Percentiles rank a stretch among this genome's conserved stretches.
Evolutionary conservation across 306 rosid species (phyloP).

Genomic region (Quercus glauca): DNA sequence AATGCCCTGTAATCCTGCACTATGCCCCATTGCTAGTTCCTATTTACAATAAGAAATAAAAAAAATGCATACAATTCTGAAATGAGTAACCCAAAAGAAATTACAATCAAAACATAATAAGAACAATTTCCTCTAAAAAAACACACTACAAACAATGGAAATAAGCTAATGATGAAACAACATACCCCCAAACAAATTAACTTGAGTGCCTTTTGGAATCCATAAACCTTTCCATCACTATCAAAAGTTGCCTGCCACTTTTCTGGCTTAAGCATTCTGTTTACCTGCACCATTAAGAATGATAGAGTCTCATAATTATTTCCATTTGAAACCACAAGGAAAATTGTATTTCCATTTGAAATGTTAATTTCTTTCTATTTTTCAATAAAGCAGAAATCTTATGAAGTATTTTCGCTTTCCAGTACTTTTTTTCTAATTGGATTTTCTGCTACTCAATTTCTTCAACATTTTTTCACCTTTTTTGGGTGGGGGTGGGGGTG

Average conservation of each 20-base stretch:
- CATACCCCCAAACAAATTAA: conserved; percentile 81
- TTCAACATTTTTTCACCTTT: background rate
- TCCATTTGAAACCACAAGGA: background rate
- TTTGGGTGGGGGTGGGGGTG: background rate
- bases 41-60: too few relatives aligned
- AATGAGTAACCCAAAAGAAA: background rate
- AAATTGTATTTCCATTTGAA: background rate
- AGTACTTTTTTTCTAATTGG: too few relatives aligned
- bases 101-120: background rate
- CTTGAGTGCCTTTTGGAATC: conserved; percentile 85
- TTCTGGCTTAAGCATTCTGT: conserved; percentile 90
- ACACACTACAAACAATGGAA: background rate
- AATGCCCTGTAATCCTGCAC: background rate
- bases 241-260: conserved; percentile 82
- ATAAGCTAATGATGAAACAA: conserved; percentile 9
- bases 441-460: background rate
- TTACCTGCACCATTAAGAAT: conserved; percentile 49
- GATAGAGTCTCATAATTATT: background rate
- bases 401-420: too few relatives aligned
- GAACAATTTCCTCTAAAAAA: background rate
- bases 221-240: conserved; percentile 72
- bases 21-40: background rate
- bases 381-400: background rate
- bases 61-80: background rate
- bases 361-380: background rate